A percentile compares a stretch with the other conserved stretches of the same genome.
phyloP scores from a whole-genome alignment of 23 red algal species.

The Gracilaria vermiculophylla region DNA sequence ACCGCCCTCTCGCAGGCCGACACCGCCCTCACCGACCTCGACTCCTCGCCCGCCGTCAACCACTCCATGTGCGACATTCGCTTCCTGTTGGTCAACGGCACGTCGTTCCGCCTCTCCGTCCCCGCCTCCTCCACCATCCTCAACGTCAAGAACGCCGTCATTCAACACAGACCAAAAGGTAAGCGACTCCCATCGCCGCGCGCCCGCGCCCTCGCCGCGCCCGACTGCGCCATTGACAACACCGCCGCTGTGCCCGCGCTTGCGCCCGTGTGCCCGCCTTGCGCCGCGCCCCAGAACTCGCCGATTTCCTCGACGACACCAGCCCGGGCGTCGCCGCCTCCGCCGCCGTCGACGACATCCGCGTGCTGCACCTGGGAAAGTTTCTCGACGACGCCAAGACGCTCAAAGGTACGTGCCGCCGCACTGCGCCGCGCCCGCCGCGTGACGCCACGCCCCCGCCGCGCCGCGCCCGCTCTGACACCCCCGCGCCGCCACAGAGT shows the following conservation, averaged over 20 bases:
- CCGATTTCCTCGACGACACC: conserved; percentile 36
- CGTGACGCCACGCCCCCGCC: too few species aligned
- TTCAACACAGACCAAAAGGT: conserved; percentile 55
- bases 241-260: not conserved
- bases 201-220: not conserved
- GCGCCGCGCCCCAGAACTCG: conserved; percentile 44
- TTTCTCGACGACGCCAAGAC: conserved; percentile 62
- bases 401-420: conserved; percentile 47
- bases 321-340: not conserved
- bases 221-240: too few species aligned
- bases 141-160: conserved; percentile 36
- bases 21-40: conserved; percentile 5
- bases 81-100: conserved; percentile 62
- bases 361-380: conserved; percentile 70
- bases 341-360: conserved; percentile 46
- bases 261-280: not conserved
- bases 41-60: conserved; percentile 1
- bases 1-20: conserved; percentile 18
- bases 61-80: conserved; percentile 43
- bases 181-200: not conserved
- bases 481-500: conserved; percentile 5
- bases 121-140: conserved; percentile 32
- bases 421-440: too few species aligned
- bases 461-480: too few species aligned
- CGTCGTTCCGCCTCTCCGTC: conserved; percentile 43